Conservation (phyloP, 768 basidiomycete genomes). For the Leccinum disarticulatum region DNA sequence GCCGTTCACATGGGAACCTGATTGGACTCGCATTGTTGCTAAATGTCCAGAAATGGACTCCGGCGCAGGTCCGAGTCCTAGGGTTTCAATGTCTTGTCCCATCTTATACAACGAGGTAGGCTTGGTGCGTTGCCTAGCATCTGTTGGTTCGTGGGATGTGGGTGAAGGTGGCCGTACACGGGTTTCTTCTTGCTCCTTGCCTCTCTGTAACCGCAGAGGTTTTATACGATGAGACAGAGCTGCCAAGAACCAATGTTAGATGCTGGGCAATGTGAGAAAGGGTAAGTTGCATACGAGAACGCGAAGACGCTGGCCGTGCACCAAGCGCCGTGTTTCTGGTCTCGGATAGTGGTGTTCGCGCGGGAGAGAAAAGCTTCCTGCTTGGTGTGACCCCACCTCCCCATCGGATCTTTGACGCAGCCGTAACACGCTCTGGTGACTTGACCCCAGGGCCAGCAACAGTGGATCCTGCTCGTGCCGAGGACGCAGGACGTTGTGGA, state of each 20-base stretch:
- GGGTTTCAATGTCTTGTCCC: constrained; percentile 4
- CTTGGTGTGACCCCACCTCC: constrained; percentile 23
- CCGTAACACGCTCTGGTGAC: constrained; percentile 22
- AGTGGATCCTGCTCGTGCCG: constrained; percentile 10
- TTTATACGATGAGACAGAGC: constrained; percentile 14
- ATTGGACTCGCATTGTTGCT: constrained; percentile 21
- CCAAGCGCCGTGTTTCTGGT: constrained; percentile 17
- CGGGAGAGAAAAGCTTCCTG: constrained; percentile 23
- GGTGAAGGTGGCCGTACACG: constrained; percentile 1
- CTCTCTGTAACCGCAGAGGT: constrained; percentile 12
- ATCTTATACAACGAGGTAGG: constrained; percentile 12
- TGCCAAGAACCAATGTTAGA: constrained; percentile 12
- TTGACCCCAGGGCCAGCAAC: constrained; percentile 7
- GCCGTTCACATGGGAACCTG: constrained; percentile 12
- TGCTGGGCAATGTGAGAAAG: background rate
- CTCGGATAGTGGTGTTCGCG: constrained; percentile 26
- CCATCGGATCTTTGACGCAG: constrained; percentile 20
- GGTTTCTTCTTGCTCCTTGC: constrained; percentile 11
- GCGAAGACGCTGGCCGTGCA: constrained; percentile 11
- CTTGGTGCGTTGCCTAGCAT: constrained; percentile 14
- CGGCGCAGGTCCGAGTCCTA: constrained; percentile 22
- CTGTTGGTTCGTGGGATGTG: constrained; percentile 8
- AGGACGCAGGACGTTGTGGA: constrained; percentile 7
- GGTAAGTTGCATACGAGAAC: constrained; percentile 21
- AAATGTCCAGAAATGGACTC: constrained; percentile 32